phyloP scores from a whole-genome alignment of 768 basidiomycete genomes.

The Suillus occidentalis region DNA sequence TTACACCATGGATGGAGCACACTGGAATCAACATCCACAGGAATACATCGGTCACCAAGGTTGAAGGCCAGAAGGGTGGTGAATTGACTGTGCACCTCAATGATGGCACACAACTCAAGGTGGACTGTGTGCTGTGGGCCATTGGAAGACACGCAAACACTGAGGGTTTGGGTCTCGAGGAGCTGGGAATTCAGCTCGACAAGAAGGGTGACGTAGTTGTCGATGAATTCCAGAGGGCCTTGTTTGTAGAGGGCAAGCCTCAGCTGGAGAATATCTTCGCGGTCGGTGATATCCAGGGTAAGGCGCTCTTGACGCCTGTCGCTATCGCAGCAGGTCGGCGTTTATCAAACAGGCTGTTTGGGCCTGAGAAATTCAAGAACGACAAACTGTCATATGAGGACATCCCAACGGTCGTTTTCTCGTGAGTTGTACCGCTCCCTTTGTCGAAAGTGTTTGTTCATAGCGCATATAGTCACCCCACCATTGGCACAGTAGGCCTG shows the following conservation, averaged over 20 bases:
- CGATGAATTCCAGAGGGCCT: constrained; percentile 89
- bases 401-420: constrained; percentile 95
- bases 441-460: constrained; percentile 6
- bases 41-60: constrained; percentile 66
- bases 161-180: constrained; percentile 72
- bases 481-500: constrained; percentile 93
- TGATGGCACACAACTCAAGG: constrained; percentile 75
- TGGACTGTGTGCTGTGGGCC: constrained; percentile 90
- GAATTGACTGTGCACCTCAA: constrained; percentile 75
- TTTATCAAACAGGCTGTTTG: constrained; percentile 88
- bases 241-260: constrained; percentile 43
- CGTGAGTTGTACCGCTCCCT: constrained; percentile 53
- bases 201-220: constrained; percentile 83
- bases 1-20: constrained; percentile 92
- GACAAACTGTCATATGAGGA: constrained; percentile 88
- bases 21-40: constrained; percentile 91
- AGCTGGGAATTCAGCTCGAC: constrained; percentile 72
- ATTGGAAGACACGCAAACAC: constrained; percentile 89
- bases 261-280: constrained; percentile 49
- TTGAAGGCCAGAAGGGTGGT: constrained; percentile 74
- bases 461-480: constrained; percentile 68
- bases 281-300: constrained; percentile 92
- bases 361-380: constrained; percentile 78
- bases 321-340: constrained; percentile 95
- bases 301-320: constrained; percentile 91